Percentiles rank a stretch among this genome's conserved stretches.
Conservation (phyloP, 352 stramenopile genomes). For the Globisporangium canariense region DNA sequence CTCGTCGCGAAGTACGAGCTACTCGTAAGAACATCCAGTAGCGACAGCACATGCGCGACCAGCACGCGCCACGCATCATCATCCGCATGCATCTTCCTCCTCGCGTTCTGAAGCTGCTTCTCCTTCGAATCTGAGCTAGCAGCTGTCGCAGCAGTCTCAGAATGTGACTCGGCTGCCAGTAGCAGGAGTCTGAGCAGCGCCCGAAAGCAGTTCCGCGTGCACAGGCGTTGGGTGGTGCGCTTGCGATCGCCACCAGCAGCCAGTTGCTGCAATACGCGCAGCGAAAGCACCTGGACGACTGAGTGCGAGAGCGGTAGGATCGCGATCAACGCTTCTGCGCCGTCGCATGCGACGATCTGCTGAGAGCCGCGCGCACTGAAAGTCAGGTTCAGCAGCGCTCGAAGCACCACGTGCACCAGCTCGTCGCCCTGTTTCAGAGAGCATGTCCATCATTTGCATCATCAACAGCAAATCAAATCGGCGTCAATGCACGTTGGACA, state of each 20-base stretch:
- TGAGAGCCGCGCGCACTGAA: conserved; percentile 2
- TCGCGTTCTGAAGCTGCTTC: background rate
- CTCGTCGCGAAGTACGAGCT: background rate
- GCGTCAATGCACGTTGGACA: background rate
- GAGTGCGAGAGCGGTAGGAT: conserved; percentile 15
- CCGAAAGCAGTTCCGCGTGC: conserved; percentile 1
- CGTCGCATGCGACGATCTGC: conserved; percentile 8
- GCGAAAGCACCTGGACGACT: conserved; percentile 12
- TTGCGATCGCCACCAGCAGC: background rate
- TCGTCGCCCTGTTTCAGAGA: conserved; percentile 9
- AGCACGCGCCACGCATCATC: background rate
- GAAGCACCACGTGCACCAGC: conserved; percentile 21
- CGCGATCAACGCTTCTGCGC: conserved; percentile 14
- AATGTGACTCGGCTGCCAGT: too few species aligned
- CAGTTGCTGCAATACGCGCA: conserved; percentile 22
- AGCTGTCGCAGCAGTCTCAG: background rate
- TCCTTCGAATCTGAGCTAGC: background rate
- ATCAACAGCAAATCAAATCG: too few species aligned
- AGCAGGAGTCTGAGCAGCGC: conserved; percentile 9
- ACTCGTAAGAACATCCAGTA: conserved; percentile 15
- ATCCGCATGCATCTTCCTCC: background rate
- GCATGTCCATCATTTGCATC: too few species aligned
- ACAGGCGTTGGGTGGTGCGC: background rate
- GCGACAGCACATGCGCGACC: background rate
- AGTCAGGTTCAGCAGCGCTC: conserved; percentile 20